These are phyloP conservation scores for Pseudocercospora eumusae DNA, from an alignment of 2,329 filamentous ascomycete genomes.

Conservation along the genomic window DNA sequence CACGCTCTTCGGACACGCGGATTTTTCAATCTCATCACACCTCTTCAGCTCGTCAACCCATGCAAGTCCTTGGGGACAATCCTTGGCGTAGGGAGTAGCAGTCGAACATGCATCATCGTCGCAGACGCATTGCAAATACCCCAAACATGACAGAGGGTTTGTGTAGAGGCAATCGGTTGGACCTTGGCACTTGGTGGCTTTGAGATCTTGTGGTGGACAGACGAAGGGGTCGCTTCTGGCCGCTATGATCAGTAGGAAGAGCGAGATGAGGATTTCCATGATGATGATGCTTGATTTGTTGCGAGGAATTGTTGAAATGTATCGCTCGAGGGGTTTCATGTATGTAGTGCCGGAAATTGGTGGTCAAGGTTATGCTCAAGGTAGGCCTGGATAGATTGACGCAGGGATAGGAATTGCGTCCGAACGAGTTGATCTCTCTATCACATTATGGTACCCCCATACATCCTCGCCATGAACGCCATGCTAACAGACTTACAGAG, in stretches of 20 bases:
- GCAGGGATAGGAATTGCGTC: too few relatives aligned
- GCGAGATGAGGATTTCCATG: background rate
- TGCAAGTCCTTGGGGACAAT: background rate
- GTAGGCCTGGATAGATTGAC: too few relatives aligned
- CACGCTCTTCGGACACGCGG: background rate
- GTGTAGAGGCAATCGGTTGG: conserved; percentile 7
- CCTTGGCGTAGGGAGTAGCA: background rate
- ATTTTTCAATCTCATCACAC: background rate
- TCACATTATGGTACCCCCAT: background rate
- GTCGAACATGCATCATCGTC: background rate
- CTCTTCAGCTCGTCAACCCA: conserved; percentile 7
- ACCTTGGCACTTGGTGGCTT: background rate
- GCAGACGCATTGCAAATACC: background rate
- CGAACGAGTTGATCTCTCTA: too few relatives aligned
- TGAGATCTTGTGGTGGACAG: background rate
- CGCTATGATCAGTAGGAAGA: background rate
- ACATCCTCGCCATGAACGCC: background rate
- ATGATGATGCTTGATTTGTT: too few relatives aligned
- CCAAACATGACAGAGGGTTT: background rate
- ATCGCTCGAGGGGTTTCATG: too few relatives aligned
- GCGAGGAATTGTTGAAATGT: too few relatives aligned
- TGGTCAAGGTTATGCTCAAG: too few relatives aligned
- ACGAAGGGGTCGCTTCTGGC: background rate
- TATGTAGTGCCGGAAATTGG: too few relatives aligned
- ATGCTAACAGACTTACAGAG: background rate